phyloP scores from a whole-genome alignment of 2,329 filamentous ascomycete genomes.

The Stachybotrys elegans region DNA sequence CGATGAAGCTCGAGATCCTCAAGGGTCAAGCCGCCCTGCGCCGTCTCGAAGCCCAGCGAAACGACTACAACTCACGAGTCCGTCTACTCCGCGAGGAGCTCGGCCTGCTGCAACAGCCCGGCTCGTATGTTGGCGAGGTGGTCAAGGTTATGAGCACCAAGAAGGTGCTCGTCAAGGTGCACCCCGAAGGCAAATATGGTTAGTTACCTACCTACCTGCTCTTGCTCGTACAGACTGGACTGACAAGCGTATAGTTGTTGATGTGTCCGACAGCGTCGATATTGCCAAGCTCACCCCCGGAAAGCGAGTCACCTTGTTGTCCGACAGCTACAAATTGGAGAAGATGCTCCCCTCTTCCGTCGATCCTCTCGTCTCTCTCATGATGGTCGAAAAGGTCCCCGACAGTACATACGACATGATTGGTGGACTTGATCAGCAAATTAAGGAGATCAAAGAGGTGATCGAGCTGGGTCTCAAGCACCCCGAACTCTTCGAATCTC shows the following conservation, averaged over 20 bases:
- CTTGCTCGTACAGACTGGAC: background rate
- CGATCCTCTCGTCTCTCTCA: constrained; percentile 95
- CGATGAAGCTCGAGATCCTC: constrained; percentile 99
- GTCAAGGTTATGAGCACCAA: constrained; percentile 99
- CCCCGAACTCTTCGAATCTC: constrained; percentile 96
- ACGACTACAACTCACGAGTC: constrained; percentile 98
- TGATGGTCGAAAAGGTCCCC: constrained; percentile 99
- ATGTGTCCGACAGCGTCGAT: constrained; percentile 91
- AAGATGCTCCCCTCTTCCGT: constrained; percentile 98
- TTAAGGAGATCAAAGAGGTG: constrained; percentile 99
- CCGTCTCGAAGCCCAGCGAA: constrained; percentile 92
- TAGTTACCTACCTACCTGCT: constrained; percentile 25
- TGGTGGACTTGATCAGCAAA: constrained; percentile 95
- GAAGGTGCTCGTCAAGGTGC: constrained; percentile 98
- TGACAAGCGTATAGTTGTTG: constrained; percentile 66
- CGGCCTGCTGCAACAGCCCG: constrained; percentile 90
- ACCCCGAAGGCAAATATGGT: constrained; percentile 99
- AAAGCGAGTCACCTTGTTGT: constrained; percentile 94
- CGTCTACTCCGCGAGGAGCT: constrained; percentile 92
- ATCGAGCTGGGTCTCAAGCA: constrained; percentile 98
- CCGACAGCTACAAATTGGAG: constrained; percentile 97
- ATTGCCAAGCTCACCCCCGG: constrained; percentile 92
- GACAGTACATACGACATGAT: constrained; percentile 99
- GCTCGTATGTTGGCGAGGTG: constrained; percentile 98
- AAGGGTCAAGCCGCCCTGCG: constrained; percentile 94